Base-by-base conservation (phyloP, 257 asterid species). In the Lycium barbarum region DNA sequence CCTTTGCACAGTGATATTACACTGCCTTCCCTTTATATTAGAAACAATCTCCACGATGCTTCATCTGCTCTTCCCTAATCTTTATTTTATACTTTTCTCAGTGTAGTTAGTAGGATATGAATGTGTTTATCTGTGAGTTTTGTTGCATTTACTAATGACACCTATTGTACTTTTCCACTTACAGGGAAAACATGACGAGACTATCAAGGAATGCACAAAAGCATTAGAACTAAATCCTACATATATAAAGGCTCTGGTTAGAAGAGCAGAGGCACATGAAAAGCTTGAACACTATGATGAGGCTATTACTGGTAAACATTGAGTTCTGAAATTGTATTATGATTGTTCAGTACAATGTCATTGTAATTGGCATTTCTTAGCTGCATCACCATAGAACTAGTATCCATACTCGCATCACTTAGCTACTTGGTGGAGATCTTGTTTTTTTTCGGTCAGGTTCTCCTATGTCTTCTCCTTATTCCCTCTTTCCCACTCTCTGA, bases 241-340 rank as follows among this genome's bases (percentile, higher is more conserved):
- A 1, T 96, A 95, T 91, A 22, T 91, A 83, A 96, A 95, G 84
- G 98, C 93, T 81, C 88, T 95, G 86, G 68, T 92, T 73, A 93
- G 98, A 92, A 95, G 99, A 90, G 99, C 88, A 80, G 99, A 95
- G 90, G 98, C 99, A 9, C 94, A 86, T 71, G 98, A 95, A 90
- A 96, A 91, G 87, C 94, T 96, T 81, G 99, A 93, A 86, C 93
- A 93, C 53, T 96, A 88, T 81, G 99, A 96, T 12, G 98, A 93
- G 89, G 90, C 98, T 20, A 93, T 96, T 83, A 87, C 94, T 62
- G 99, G 99, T 96, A 92, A 89, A 58, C 68, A 83, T 17, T 4
- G 47, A 4, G 18, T 79, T 47, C 35, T 12, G 7, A 22, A 70
- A 78, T 38, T 65, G 35, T 38, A 59, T 22, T 53, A 38, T 65